Evolutionary conservation across 352 stramenopile species (phyloP), one percentile per base, ranked within the genome.

Genomic region (Globisporangium yorkense): DNA sequence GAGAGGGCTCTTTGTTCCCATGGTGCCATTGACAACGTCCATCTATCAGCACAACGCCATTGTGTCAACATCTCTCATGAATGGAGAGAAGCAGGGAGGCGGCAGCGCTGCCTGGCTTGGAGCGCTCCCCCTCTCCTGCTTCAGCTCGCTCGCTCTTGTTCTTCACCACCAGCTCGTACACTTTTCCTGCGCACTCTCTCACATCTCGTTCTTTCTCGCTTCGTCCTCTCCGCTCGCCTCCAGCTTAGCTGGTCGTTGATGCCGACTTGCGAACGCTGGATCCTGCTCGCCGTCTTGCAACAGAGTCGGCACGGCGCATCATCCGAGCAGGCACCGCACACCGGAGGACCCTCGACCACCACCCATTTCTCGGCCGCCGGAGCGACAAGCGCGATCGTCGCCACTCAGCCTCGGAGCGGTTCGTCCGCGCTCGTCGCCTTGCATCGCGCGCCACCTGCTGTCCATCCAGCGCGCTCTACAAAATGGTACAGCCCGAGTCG

Each of bases 401-500:
- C 37, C 37, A 12, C 37, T 18, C 37, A 4, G 37, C 37, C 18
- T 43, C 37, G 37, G 37, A 13, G 12, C 37, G 37, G 12, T 18
- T 43, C 13, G 37, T 18, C 37, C 37, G 18, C 12, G 6, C 13
- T 10, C 33, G 13, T 51, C 46, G 24, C 46, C 44, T 33, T 8
- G 20, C 20, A 6, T 50, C 44, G 44, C 21, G 12, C 20, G 12
- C 45, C 45, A 12, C 45, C 37, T 55, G 35, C 10, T 44, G 6
- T 40, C 53, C 27, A 18, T 4, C 29, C 31, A 21, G 18, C 16
- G 16, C 51, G 18, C 24, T 39, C 47, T 89, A 94, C 71, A 92
- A 72, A 73, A 94, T 92, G 60, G 69, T 75, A 63, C 84, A 94
- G 6, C 77, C 66, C 3, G 80, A 68, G 45, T 94, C 84, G 57